Percentiles rank a stretch among this genome's conserved stretches.
Evolutionary conservation across 169 alveolate genomes (phyloP).

Genomic region (Babesia ovata): DNA sequence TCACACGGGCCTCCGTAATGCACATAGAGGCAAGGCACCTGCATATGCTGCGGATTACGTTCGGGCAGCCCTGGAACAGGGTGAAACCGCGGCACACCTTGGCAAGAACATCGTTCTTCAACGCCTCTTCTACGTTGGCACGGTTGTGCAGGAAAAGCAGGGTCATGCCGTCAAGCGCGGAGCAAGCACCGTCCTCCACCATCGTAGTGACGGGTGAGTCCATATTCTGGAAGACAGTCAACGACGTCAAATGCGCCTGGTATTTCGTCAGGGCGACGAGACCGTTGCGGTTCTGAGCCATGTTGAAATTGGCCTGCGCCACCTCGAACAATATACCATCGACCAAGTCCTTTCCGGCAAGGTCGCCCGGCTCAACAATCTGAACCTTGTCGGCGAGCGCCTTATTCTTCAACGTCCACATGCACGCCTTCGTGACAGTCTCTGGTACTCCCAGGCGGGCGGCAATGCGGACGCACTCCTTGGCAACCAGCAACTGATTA

Average conservation of each 20-base stretch:
- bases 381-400: constrained; percentile 38
- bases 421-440: constrained; percentile 37
- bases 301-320: constrained; percentile 65
- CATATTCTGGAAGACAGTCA: constrained; percentile 14
- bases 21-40: constrained; percentile 88
- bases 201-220: constrained; percentile 51
- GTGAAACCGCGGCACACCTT: constrained; percentile 83
- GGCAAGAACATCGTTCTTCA: constrained; percentile 79
- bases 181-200: constrained; percentile 74
- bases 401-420: constrained; percentile 55
- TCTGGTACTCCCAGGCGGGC: constrained; percentile 69
- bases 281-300: constrained; percentile 73
- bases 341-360: constrained; percentile 64
- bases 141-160: constrained; percentile 82
- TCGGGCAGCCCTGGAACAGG: constrained; percentile 78
- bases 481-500: constrained; percentile 73
- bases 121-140: constrained; percentile 82
- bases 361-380: constrained; percentile 55
- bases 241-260: constrained; percentile 3
- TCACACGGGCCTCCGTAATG: constrained; percentile 83
- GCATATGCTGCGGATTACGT: constrained; percentile 84
- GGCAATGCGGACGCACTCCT: constrained; percentile 76
- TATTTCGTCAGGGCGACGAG: constrained; percentile 69
- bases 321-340: constrained; percentile 72
- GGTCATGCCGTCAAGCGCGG: constrained; percentile 74